Conservation (phyloP, 1,284 basidiomycete genomes). For the Xanthoconium separans region DNA sequence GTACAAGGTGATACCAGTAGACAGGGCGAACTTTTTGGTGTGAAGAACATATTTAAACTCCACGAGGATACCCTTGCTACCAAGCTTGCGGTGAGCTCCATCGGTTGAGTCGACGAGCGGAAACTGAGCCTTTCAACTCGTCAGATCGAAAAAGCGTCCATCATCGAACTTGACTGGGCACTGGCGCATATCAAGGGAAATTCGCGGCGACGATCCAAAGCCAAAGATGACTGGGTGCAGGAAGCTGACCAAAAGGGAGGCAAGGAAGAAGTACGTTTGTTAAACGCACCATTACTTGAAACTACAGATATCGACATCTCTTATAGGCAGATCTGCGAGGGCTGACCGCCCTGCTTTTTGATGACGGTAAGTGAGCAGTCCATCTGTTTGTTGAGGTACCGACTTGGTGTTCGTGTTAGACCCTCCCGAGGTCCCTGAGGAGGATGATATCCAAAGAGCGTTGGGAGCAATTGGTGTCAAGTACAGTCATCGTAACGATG, state of each 20-base stretch:
- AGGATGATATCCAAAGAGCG: conserved; percentile 52
- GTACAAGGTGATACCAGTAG: conserved; percentile 73
- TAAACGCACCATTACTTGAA: background rate
- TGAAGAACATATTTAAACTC: conserved; percentile 81
- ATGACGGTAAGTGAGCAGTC: conserved; percentile 50
- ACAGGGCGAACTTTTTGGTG: conserved; percentile 80
- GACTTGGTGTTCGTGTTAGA: conserved; percentile 23
- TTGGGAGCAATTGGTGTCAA: conserved; percentile 59
- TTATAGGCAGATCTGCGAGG: conserved; percentile 56
- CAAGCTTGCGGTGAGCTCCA: conserved; percentile 59
- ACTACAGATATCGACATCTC: background rate
- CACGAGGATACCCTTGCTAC: conserved; percentile 72
- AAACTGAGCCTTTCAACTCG: background rate
- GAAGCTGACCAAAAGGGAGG: conserved; percentile 52
- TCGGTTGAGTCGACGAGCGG: background rate
- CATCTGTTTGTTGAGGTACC: background rate
- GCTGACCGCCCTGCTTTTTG: conserved; percentile 64
- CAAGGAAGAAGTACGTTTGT: conserved; percentile 49
- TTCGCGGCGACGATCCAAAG: conserved; percentile 39
- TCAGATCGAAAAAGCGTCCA: conserved; percentile 73
- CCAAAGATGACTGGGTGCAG: conserved; percentile 39
- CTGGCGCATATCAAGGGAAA: conserved; percentile 59
- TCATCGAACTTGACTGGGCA: conserved; percentile 76
- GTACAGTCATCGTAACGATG: conserved; percentile 72
- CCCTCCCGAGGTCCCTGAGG: conserved; percentile 28